Conservation (phyloP, 768 basidiomycete genomes). For the Paxillus rubicundulus region DNA sequence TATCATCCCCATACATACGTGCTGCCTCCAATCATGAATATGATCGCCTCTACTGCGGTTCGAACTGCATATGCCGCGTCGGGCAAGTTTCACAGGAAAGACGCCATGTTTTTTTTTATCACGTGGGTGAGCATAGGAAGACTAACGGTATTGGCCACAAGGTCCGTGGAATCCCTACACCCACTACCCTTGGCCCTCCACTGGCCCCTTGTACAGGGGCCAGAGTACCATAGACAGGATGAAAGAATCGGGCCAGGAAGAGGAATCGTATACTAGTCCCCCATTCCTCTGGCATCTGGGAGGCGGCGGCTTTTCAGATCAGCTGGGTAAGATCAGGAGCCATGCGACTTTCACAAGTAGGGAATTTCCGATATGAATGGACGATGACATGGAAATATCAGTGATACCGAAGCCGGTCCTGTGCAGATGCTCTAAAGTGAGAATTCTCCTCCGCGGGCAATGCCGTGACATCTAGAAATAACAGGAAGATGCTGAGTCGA, state of each 20-base stretch:
- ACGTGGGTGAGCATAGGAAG: too few species aligned
- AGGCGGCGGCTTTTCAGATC: constrained; percentile 4
- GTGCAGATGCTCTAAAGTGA: background rate
- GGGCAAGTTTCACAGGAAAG: background rate
- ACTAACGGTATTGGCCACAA: background rate
- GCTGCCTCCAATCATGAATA: background rate
- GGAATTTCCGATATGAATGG: constrained; percentile 4
- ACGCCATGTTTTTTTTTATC: background rate
- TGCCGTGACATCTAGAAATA: constrained; percentile 1
- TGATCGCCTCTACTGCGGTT: background rate
- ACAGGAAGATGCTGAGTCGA: background rate
- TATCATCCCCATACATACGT: background rate
- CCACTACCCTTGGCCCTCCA: constrained; percentile 17
- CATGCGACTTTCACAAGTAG: background rate
- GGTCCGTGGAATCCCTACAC: background rate
- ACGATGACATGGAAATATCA: too few species aligned
- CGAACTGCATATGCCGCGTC: background rate
- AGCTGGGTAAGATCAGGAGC: constrained; percentile 12
- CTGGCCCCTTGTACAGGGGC: constrained; percentile 3
- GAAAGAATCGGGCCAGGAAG: constrained; percentile 9
- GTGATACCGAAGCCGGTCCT: constrained; percentile 2
- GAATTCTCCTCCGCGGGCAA: constrained; percentile 1
- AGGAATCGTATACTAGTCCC: constrained; percentile 12
- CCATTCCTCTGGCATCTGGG: constrained; percentile 12
- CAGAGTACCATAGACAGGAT: background rate